Evolutionary conservation across 129 eudicot species (phyloP), one percentile per base, ranked within the genome.

Genomic region (Artemisia tridentata): DNA sequence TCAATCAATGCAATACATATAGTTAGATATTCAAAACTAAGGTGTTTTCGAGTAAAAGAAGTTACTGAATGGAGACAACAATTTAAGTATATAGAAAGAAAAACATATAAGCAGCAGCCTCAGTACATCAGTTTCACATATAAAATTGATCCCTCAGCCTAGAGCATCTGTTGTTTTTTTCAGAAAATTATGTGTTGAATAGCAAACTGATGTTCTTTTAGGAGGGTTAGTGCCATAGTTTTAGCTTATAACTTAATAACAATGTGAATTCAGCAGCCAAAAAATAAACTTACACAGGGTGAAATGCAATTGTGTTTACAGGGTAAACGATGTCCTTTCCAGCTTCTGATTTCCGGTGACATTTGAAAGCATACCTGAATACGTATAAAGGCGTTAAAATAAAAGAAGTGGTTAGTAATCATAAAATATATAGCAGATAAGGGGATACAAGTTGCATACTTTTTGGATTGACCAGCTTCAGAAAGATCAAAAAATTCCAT

Each of bases 261-360:
- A n/a, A 27, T 7, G 31, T 65, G 25, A 41, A 63, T 16, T 51
- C 38, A 25, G 51, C 12, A 65, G 20, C 66, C 12, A 57, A 53
- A 59, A 14, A 38, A 41, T 19, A 52, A 70, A 74, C 95, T 89
- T 82, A 93, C 97, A 93, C 92, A 16, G 98, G 98, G 81, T 93
- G 98, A 78, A 87, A 93, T 17, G 98, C 95, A 20, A 93, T 89
- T 66, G 97, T 83, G 61, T 93, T 93, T 54, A 93, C 98, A 46
- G 98, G 97, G 84, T 87, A 89, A 52, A 93, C 98, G 57, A 89
- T 89, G 74, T 93, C 98, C 69, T 88, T 85, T 76, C 98, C 98
- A 47, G 88, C 96, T 79, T 93, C 98, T 25, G 96, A 81, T 84
- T 89, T 93, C 29, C 98, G 83, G 78, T 93, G 98, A 76, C 98